These are phyloP conservation scores for Isabelozyma pseudorhagii DNA, from an alignment of 805 yeast species.

Conservation along the genomic window DNA sequence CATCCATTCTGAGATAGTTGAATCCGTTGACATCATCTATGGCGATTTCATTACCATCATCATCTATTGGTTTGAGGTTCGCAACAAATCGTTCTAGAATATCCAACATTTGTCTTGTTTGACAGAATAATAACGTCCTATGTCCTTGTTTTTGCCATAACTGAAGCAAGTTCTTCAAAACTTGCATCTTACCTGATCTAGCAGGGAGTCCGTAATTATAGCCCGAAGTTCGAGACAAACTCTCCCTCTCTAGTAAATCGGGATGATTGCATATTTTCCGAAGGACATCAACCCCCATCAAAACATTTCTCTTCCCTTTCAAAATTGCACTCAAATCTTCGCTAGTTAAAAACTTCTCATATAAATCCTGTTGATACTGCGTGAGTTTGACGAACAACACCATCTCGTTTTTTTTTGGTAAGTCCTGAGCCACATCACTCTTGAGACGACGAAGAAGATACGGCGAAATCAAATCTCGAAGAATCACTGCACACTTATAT, in stretches of 20 bases:
- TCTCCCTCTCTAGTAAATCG: constrained; percentile 59
- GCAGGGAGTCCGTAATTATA: constrained; percentile 52
- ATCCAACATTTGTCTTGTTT: constrained; percentile 90
- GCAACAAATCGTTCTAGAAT: constrained; percentile 70
- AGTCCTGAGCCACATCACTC: constrained; percentile 90
- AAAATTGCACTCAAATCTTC: constrained; percentile 71
- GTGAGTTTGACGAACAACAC: constrained; percentile 90
- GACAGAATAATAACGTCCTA: constrained; percentile 83
- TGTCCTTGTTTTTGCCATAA: constrained; percentile 78
- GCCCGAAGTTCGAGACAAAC: constrained; percentile 27
- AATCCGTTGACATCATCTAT: constrained; percentile 15
- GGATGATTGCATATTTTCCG: constrained; percentile 97
- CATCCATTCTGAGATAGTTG: constrained; percentile 85
- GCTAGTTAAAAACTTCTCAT: constrained; percentile 70
- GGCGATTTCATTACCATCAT: constrained; percentile 8
- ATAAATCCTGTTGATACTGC: constrained; percentile 66
- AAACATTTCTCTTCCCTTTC: constrained; percentile 73
- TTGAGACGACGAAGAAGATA: constrained; percentile 84
- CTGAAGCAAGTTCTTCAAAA: constrained; percentile 67
- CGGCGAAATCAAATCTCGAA: constrained; percentile 86
- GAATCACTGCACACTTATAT: constrained; percentile 88
- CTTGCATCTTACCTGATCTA: constrained; percentile 88
- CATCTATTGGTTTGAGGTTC: constrained; percentile 25
- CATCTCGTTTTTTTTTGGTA: constrained; percentile 91
- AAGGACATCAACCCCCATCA: constrained; percentile 85